phyloP scores from a whole-genome alignment of 225 moss, liverwort and hornwort genomes.

The Ulota crispa region DNA sequence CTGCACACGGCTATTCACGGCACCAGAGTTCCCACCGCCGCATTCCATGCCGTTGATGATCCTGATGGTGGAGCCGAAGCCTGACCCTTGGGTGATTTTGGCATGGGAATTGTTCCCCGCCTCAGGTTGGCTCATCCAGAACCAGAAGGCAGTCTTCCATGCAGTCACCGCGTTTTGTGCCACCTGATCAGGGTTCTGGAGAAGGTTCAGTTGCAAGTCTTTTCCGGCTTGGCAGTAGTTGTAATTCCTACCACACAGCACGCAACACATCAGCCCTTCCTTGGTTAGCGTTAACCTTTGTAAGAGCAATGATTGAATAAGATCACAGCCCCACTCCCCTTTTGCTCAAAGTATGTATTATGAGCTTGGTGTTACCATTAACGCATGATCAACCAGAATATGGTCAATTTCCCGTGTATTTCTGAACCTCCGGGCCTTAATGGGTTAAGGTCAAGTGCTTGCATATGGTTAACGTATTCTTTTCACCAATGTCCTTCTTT shows the following conservation, averaged over 20 bases:
- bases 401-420: no score
- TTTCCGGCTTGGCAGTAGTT: conserved; percentile 2
- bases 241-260: neutral
- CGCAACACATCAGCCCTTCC: neutral
- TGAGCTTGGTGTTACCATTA: no score
- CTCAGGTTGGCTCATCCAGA: neutral
- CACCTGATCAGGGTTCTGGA: neutral
- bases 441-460: no score
- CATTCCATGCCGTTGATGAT: neutral
- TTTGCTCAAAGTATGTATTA: no score
- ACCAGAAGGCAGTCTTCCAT: conserved; percentile 10
- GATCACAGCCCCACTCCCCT: no score
- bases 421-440: no score
- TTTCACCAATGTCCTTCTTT: no score
- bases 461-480: no score
- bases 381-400: no score
- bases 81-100: neutral
- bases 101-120: neutral
- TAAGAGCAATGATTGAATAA: no score
- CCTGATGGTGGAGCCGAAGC: neutral
- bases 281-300: no score
- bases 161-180: neutral
- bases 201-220: neutral
- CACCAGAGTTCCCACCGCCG: neutral
- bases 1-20: neutral